Evolutionary conservation across 2,329 filamentous ascomycete genomes (phyloP), one percentile per base, ranked within the genome.

Genomic region (Sphaerulina musiva): DNA sequence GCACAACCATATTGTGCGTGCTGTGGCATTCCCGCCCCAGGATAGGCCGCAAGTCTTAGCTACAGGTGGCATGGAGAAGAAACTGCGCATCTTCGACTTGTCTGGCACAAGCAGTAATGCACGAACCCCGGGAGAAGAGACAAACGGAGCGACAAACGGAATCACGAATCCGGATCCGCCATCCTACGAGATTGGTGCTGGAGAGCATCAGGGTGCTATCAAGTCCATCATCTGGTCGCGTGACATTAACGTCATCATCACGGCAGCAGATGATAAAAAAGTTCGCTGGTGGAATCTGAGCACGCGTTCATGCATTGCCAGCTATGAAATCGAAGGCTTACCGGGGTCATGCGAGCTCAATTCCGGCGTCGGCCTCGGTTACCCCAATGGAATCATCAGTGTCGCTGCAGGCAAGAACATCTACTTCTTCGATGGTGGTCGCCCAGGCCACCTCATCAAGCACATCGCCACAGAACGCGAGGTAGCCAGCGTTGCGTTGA

Each of bases 31-130:
- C 65, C 75, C 76, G 10, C 74, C 80, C 56, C 76, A 45, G 88
- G 53, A 87, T 88, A 56, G 59, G 46, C 87, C 89, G 2, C 83
- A 79, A 58, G 76, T 95, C 53, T 78, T 98, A 29, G 93, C 92
- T 5, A 97, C 93, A 0, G 93, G 92, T 34, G 93, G 93, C 26
- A 88, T 88, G 76, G 93, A 98, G 74, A 97, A 96, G 79, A 96
- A 93, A 73, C 80, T 98, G 49, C 88, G 92, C 50, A 86, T 98
- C 59, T 98, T 93, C 68, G 92, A 97, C 65, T 77, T 98, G 12
- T 82, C 82, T 12, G 82, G 84, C 56, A 76, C 80, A 51, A 66
- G 69, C 59, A 57, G 59, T 57, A 48, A 56, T 14, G 48, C 51
- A 34, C 52, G 48, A 7, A 54, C 54, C 6, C 50, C 58, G 4